Evolutionary conservation across 257 asterid species (phyloP).

Genomic region (Solanum dulcamara): DNA sequence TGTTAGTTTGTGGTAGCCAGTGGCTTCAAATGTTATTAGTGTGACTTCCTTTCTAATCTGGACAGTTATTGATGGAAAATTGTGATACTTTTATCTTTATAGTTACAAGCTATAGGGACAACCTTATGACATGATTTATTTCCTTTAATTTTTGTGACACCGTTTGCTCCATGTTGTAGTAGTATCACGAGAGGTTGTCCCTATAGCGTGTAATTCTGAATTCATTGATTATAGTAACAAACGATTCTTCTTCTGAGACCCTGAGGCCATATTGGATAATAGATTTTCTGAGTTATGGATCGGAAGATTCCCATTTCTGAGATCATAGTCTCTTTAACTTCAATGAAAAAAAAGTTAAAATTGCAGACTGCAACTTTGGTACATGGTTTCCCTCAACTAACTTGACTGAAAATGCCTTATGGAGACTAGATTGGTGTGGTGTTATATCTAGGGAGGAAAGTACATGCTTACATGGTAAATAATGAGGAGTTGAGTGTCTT

Average conservation of each 20-base stretch:
- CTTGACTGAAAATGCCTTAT: too few species aligned
- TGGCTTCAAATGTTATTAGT: too few species aligned
- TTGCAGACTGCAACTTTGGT: neutral
- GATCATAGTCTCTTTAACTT: neutral
- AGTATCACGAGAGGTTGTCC: neutral
- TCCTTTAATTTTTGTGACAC: neutral
- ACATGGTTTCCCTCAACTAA: too few species aligned
- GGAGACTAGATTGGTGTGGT: too few species aligned
- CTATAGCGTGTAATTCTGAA: neutral
- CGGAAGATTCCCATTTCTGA: neutral
- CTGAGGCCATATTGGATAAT: neutral
- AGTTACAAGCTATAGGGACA: too few species aligned
- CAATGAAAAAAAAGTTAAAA: neutral
- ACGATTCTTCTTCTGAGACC: neutral
- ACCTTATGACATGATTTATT: neutral
- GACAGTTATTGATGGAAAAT: too few species aligned
- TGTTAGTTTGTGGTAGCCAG: too few species aligned
- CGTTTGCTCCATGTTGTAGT: neutral
- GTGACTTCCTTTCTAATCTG: too few species aligned
- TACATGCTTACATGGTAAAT: too few species aligned
- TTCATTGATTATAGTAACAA: neutral
- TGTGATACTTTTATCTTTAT: too few species aligned
- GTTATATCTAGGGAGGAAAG: too few species aligned
- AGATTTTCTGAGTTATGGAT: neutral
- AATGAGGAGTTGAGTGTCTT: constrained; percentile 48